Evolutionary conservation across 331 rosid genomes (phyloP), one percentile per base, ranked within the genome.

Genomic region (Quercus tomentella): DNA sequence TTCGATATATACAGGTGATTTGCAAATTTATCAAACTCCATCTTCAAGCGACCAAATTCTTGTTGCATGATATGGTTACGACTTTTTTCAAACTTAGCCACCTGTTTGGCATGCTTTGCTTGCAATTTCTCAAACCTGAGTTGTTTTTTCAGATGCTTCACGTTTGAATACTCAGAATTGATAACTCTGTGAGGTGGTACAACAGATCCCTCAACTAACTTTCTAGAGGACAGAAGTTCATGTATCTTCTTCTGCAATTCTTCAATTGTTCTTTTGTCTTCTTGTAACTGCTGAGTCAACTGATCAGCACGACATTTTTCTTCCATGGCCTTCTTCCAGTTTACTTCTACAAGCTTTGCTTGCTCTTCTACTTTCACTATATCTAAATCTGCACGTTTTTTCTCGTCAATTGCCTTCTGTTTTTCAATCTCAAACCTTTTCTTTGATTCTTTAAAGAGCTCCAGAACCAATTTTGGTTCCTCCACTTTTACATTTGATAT

Each of bases 51-150:
- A 73, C 87, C 89, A 67, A 92, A 60, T 84, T 92, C 89, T 3
- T 79, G 95, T 56, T 62, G 86, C 56, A 94, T 80, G 52, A 83
- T 70, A 54, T 80, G 33, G 56, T 70, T 74, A 20, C 72, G 89
- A 77, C 83, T 84, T 76, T 85, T 89, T 89, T 94, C 98, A 74
- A 87, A 80, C 83, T 87, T 79, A 31, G 73, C 83, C 56, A 88
- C 90, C 84, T 85, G 80, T 81, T 63, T 87, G 45, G 92, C 86
- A 70, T 81, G 86, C 68, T 92, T 89, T 60, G 75, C 78, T 69
- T 82, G 87, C 83, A 79, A 77, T 82, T 91, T 92, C 89, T 91
- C 94, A 68, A 92, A 76, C 87, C 84, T 88, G 16, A 90, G 84
- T 55, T 86, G 73, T 73, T 78, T 89, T 81, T 91, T 89, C 89